Evolutionary conservation across 2,329 filamentous ascomycete genomes (phyloP), one percentile per base, ranked within the genome.

Genomic region (Cladophialophora bantiana): DNA sequence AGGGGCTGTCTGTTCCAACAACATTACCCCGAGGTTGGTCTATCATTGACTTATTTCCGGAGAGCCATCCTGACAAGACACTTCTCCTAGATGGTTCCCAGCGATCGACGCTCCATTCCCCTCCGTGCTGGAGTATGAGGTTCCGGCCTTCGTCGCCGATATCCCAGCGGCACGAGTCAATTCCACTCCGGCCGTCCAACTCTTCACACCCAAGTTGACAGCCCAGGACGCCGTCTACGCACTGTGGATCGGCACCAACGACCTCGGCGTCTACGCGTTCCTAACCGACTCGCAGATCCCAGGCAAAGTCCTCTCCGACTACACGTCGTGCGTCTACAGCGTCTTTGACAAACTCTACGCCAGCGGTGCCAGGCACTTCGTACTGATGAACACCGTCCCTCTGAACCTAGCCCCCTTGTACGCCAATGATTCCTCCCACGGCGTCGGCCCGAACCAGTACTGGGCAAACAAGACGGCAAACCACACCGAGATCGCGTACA

Each of bases 171-270:
- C 45, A 7, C 65, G 65, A 4, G 52, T 66, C 65, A 72, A 72
- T 57, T 65, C 64, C 42, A 68, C 68, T 2, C 68, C 69, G 7
- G 57, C 64, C 20, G 55, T 62, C 10, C 56, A 65, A 26, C 68
- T 62, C 53, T 71, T 68, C 54, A 63, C 60, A 7, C 66, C 70
- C 0, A 42, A 64, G 6, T 62, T 73, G 35, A 59, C 70, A 0
- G 55, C 70, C 15, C 35, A 58, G 15, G 63, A 66, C 26, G 67
- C 90, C 0, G 87, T 92, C 2, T 94, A 93, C 73, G 84, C 87
- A 0, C 84, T 94, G 59, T 94, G 90, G 90, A 93, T 94, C 72
- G 91, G 91, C 2, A 93, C 90, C 31, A 94, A 94, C 74, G 91
- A 95, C 73, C 80, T 94, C 9, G 90, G 91, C 26, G 83, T 81